Percentiles rank a stretch among this genome's conserved stretches.
Conservation (phyloP, 169 alveolate genomes). For the Sarcocystis neurona region DNA sequence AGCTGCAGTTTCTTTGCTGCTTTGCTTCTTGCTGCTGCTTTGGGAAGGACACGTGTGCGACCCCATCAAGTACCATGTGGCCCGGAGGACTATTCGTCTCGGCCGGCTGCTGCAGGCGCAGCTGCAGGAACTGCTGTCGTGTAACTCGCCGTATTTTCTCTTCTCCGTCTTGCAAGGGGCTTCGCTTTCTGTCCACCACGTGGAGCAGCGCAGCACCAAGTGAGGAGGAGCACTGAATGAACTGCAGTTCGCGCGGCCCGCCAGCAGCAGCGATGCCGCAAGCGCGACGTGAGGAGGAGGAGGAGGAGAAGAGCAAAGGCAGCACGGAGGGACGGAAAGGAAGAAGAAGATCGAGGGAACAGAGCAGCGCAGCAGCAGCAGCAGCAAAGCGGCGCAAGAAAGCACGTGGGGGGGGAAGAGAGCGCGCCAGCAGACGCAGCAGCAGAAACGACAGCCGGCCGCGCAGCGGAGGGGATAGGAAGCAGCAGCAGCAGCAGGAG, state of each 20-base stretch:
- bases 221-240: neutral
- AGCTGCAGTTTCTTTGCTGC: neutral
- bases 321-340: neutral
- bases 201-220: slow-evolving; percentile 63
- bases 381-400: too few relatives aligned
- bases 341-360: neutral
- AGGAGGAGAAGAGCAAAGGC: neutral
- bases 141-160: slow-evolving; percentile 62
- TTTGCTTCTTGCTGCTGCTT: neutral
- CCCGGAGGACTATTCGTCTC: slow-evolving; percentile 61
- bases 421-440: too few relatives aligned
- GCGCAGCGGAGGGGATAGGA: too few relatives aligned
- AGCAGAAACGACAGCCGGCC: too few relatives aligned
- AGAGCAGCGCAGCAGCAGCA: too few relatives aligned
- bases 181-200: slow-evolving; percentile 53
- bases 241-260: neutral
- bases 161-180: slow-evolving; percentile 61
- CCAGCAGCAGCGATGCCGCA: neutral
- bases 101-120: slow-evolving; percentile 63
- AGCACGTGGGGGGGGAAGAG: too few relatives aligned
- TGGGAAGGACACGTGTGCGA: slow-evolving; percentile 54
- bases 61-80: slow-evolving; percentile 61
- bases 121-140: slow-evolving; percentile 62
- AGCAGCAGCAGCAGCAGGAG: too few relatives aligned
- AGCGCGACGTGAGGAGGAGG: neutral